phyloP scores from a whole-genome alignment of 108 stramenopile genomes.

The Cyclotella baltica region DNA sequence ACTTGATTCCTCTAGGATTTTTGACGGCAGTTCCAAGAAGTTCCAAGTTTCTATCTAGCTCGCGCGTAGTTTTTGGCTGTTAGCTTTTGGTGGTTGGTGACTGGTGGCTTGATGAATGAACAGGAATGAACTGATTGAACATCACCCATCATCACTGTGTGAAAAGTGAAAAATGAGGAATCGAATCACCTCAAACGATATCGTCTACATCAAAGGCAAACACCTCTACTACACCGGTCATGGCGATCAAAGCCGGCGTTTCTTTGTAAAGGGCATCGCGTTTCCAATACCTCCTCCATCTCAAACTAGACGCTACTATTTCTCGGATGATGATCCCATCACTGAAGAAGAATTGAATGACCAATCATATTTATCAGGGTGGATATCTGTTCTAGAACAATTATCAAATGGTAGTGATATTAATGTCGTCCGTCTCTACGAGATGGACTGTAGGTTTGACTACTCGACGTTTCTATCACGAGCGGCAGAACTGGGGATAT shows the following conservation, averaged over 20 bases:
- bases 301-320: slow-evolving; percentile 1
- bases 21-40: no score
- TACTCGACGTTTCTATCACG: neutral
- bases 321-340: neutral
- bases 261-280: neutral
- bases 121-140: no score
- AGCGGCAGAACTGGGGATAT: slow-evolving; percentile 7
- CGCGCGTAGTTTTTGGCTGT: no score
- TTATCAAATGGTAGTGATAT: neutral
- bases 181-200: neutral
- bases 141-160: neutral
- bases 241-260: neutral
- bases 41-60: no score
- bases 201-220: neutral
- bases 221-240: slow-evolving; percentile 1
- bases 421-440: neutral
- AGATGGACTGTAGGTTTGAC: slow-evolving; percentile 3
- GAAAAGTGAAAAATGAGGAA: neutral
- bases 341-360: slow-evolving; percentile 3
- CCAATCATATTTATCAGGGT: slow-evolving; percentile 1
- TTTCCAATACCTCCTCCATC: slow-evolving; percentile 2
- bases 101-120: no score
- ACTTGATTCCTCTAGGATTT: no score
- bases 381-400: slow-evolving; percentile 5
- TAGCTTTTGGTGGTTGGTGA: no score